Percentiles rank a stretch among this genome's conserved stretches.
Conservation (phyloP, 2,329 filamentous ascomycete genomes). For the Aspergillus tubingensis region DNA sequence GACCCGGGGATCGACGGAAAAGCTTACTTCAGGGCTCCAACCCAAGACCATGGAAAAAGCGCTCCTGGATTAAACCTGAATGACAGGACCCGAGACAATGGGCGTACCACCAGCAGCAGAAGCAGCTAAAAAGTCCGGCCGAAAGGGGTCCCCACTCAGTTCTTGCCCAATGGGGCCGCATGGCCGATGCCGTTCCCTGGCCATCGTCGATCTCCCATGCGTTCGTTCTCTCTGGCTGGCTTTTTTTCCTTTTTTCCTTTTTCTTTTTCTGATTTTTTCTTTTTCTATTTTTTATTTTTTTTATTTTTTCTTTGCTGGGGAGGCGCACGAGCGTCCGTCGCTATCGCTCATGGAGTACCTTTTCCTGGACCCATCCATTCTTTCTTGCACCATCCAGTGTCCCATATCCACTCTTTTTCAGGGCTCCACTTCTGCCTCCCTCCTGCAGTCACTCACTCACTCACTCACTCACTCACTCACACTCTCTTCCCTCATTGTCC, state of each 20-base stretch:
- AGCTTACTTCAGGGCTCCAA: constrained; percentile 17
- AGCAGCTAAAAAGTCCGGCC: constrained; percentile 17
- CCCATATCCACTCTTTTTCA: not conserved
- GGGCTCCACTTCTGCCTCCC: not conserved
- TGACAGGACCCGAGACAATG: constrained; percentile 30
- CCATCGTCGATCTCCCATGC: constrained; percentile 21
- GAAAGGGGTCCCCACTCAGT: constrained; percentile 7
- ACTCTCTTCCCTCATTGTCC: not conserved
- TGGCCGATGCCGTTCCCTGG: constrained; percentile 17
- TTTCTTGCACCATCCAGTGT: not conserved
- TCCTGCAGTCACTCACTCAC: no score
- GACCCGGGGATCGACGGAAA: constrained; percentile 18
- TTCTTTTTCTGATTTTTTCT: no score
- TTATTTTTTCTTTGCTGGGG: not conserved
- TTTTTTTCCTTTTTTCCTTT: no score
- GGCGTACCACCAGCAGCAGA: constrained; percentile 21
- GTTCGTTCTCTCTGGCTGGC: constrained; percentile 15
- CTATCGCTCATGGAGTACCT: not conserved
- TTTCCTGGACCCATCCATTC: not conserved
- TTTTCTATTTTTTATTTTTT: no score
- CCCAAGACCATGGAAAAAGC: constrained; percentile 9
- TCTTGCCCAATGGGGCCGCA: constrained; percentile 3
- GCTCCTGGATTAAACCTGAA: constrained; percentile 13
- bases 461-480: not conserved
- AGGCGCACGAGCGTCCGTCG: constrained; percentile 20